phyloP scores from a whole-genome alignment of 2,329 filamentous ascomycete species.

The Aspergillus spinulosporus region DNA sequence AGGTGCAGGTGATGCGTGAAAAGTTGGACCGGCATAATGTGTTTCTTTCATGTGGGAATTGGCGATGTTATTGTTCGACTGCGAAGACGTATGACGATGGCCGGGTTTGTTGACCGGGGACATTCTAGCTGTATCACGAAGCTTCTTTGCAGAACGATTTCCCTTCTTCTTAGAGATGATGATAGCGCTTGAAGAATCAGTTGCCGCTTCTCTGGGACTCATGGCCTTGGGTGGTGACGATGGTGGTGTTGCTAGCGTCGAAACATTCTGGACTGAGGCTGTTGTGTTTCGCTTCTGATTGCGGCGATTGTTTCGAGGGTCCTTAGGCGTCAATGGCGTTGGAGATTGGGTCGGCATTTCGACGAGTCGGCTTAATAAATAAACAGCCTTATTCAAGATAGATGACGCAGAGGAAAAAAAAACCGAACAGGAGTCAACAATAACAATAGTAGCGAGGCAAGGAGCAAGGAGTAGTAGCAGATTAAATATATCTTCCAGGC shows the following conservation, averaged over 20 bases:
- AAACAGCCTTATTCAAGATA: slow-evolving; percentile 44
- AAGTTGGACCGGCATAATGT: slow-evolving; percentile 84
- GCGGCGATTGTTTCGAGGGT: slow-evolving; percentile 38
- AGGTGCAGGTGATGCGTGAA: slow-evolving; percentile 90
- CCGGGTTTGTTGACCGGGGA: slow-evolving; percentile 28
- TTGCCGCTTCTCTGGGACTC: slow-evolving; percentile 33
- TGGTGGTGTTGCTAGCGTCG: slow-evolving; percentile 35
- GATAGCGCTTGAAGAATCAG: slow-evolving; percentile 33
- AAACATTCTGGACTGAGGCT: slow-evolving; percentile 33
- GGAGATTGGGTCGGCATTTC: slow-evolving; percentile 48
- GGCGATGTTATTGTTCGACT: slow-evolving; percentile 37
- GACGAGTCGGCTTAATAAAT: slow-evolving; percentile 51
- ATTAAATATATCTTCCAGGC: slow-evolving; percentile 34
- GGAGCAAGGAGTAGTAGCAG: slow-evolving; percentile 13
- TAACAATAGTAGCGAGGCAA: slow-evolving; percentile 23
- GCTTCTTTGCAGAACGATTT: slow-evolving; percentile 38
- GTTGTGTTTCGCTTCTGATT: slow-evolving; percentile 39
- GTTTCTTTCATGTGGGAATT: slow-evolving; percentile 44
- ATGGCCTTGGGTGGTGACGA: slow-evolving; percentile 38
- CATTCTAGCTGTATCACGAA: slow-evolving; percentile 30
- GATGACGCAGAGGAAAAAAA: slow-evolving; percentile 21
- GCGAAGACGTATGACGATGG: slow-evolving; percentile 37
- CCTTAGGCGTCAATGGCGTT: slow-evolving; percentile 42
- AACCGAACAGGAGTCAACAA: slow-evolving; percentile 24
- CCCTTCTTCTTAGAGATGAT: slow-evolving; percentile 39